Base-by-base conservation (phyloP, 2,329 filamentous ascomycete genomes). In the Venturia asperata region DNA sequence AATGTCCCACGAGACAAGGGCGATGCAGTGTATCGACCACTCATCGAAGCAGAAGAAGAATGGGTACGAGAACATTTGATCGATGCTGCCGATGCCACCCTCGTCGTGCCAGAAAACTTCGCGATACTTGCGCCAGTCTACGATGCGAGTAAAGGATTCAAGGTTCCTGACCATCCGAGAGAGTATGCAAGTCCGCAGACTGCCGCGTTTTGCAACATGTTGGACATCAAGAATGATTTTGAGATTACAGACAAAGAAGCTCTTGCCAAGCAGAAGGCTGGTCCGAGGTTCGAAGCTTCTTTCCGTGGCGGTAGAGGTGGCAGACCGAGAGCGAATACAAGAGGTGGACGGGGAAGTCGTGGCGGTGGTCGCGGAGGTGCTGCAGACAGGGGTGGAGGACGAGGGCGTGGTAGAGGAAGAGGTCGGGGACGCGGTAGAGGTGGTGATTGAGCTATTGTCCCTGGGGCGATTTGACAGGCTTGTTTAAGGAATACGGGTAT, bases 111-210 rank as follows among this genome's bases (percentile, higher is more conserved):
- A 0, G 77, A 88, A 7, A 91, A 96, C 72, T 99, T 97, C 74
- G 78, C 78, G 34, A 73, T 82, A 30, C 96, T 90, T 0, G 92
- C 92, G 3, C 89, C 91, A 1, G 80, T 87, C 1, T 89, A 92
- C 68, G 81, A 86, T 55, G 77, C 80, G 0, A 77, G 79, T 0
- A 77, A 81, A 7, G 83, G 86, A 0, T 45, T 42, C n/a, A 27
- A 49, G 17, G 83, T 85, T 0, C 71, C 79, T 0, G 79, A 87
- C n/a, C 83, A 86, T 73, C 91, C 92, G 1, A 78, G 81, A 1
- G 92, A 97, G 76, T 93, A 93, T 73, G 91, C 86, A 4, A 97
- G 94, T 72, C 87, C 89, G 15, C 93, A 97, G 77, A 97, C 92
- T 7, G 80, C 79, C n/a, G 77, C 80, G 3, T 97, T 93, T 73